These are phyloP conservation scores for Suillus lakei DNA, from an alignment of 768 basidiomycete genomes.

Conservation along the genomic window DNA sequence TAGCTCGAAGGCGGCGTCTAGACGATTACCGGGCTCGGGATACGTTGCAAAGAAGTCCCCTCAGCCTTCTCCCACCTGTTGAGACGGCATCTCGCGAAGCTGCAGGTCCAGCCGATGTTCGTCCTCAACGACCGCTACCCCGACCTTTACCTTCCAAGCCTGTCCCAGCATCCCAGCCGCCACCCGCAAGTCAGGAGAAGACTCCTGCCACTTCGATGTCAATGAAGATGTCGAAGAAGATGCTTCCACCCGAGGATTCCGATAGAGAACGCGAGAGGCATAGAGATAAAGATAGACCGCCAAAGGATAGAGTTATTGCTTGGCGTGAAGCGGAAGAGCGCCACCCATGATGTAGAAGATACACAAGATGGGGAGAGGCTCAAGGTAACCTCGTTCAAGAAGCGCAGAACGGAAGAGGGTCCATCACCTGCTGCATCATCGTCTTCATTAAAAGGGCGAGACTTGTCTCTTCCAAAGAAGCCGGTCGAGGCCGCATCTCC, in stretches of 20 bases:
- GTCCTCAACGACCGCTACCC: constrained; percentile 31
- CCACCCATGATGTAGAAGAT: constrained; percentile 35
- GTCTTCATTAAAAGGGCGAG: constrained; percentile 15
- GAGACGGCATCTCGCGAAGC: constrained; percentile 26
- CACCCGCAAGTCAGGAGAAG: constrained; percentile 30
- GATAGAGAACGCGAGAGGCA: constrained; percentile 28
- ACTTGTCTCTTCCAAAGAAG: constrained; percentile 41
- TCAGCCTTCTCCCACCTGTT: constrained; percentile 21
- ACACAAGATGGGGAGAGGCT: constrained; percentile 26
- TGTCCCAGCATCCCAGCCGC: constrained; percentile 30
- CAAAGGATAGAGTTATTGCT: constrained; percentile 28
- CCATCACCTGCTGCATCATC: constrained; percentile 19
- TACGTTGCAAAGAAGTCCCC: constrained; percentile 44
- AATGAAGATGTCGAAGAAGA: constrained; percentile 25
- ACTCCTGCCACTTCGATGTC: constrained; percentile 18
- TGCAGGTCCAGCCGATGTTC: constrained; percentile 31
- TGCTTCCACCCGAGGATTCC: constrained; percentile 30
- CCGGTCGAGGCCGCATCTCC: constrained; percentile 28
- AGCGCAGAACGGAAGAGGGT: constrained; percentile 47
- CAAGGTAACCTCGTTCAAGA: constrained; percentile 36
- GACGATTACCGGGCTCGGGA: constrained; percentile 54
- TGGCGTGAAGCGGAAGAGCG: constrained; percentile 47
- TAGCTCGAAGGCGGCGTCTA: constrained; percentile 27
- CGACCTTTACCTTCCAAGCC: constrained; percentile 39
- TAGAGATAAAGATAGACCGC: constrained; percentile 28